These are phyloP conservation scores for Nannochloropsis salina DNA, from an alignment of 108 stramenopile genomes.

Conservation along the genomic window DNA sequence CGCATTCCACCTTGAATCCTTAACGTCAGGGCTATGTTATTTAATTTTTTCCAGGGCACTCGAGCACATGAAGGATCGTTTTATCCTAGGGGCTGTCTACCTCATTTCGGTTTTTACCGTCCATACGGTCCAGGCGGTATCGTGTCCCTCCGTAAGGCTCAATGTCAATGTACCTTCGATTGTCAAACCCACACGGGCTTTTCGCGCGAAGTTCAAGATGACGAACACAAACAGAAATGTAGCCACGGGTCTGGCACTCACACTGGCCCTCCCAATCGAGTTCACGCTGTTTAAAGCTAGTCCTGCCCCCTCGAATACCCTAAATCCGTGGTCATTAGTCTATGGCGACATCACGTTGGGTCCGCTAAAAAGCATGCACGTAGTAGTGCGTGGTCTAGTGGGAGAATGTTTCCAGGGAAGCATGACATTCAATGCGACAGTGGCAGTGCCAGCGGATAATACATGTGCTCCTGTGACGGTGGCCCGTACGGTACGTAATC, in stretches of 20 bases:
- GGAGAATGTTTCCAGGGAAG: background rate
- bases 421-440: background rate
- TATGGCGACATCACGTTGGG: background rate
- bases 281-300: background rate
- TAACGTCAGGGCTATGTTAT: too few relatives aligned
- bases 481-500: background rate
- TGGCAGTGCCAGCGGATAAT: background rate
- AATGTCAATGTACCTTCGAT: background rate
- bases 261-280: background rate
- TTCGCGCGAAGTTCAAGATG: background rate
- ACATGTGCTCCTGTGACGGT: background rate
- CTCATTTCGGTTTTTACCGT: background rate
- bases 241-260: background rate
- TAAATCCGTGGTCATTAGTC: background rate
- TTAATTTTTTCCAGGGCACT: too few relatives aligned
- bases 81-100: background rate
- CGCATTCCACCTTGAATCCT: too few relatives aligned
- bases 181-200: background rate
- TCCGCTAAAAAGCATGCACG: background rate
- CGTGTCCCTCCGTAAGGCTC: background rate
- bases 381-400: background rate
- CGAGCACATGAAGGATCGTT: background rate
- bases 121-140: background rate
- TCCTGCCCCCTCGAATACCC: background rate
- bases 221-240: background rate